Evolutionary conservation across 2,329 filamentous ascomycete genomes (phyloP).

Genomic region (Cordyceps fumosorosea): DNA sequence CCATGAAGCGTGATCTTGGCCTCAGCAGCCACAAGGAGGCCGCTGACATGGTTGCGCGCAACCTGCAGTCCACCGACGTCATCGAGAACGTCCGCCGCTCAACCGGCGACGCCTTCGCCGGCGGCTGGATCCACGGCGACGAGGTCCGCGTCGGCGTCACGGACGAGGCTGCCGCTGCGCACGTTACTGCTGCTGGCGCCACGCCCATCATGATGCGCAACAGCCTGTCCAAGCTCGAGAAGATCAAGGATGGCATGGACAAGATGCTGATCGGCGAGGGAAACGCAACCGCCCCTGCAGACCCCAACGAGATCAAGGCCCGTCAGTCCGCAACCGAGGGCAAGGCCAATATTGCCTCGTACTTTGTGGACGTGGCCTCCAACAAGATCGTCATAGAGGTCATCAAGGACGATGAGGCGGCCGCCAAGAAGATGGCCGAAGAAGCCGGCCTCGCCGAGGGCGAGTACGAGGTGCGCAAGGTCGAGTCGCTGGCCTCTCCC

Average conservation of each 20-base stretch:
- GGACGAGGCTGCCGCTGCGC: constrained; percentile 27
- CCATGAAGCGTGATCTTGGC: constrained; percentile 37
- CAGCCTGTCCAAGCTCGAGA: constrained; percentile 31
- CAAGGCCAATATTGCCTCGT: constrained; percentile 24
- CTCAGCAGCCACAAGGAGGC: constrained; percentile 31
- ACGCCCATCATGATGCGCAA: constrained; percentile 26
- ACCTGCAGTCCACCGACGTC: constrained; percentile 16
- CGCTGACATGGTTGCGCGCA: too few species aligned
- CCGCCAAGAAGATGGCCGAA: constrained; percentile 25
- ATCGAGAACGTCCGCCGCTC: constrained; percentile 28
- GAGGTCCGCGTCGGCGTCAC: constrained; percentile 31
- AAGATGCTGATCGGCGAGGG: constrained; percentile 29
- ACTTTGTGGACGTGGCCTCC: constrained; percentile 31
- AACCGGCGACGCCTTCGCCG: constrained; percentile 29
- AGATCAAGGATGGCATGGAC: constrained; percentile 35
- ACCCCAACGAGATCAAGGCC: constrained; percentile 17
- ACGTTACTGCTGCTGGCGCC: constrained; percentile 30
- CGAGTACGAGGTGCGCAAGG: constrained; percentile 11
- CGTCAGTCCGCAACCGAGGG: constrained; percentile 19
- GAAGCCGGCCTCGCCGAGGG: constrained; percentile 22
- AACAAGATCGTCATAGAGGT: constrained; percentile 35
- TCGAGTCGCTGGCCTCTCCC: constrained; percentile 22
- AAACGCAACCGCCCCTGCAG: constrained; percentile 3
- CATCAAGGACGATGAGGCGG: constrained; percentile 19
- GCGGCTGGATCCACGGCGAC: constrained; percentile 32